Conservation (phyloP, 1,139 yeast genomes). For the Arxiozyma heterogenica region DNA sequence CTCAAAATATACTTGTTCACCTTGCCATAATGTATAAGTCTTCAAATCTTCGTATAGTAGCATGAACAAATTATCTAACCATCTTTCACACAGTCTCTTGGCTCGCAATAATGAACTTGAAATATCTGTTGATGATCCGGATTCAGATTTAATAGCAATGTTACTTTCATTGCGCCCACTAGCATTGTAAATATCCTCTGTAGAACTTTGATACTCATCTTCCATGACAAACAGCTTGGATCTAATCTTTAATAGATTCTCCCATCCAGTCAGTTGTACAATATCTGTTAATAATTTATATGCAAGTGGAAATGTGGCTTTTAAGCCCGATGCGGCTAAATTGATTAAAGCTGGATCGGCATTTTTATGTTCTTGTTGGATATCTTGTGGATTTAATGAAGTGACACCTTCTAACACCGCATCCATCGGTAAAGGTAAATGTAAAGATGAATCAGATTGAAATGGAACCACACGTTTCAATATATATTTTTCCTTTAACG, state of each 20-base stretch:
- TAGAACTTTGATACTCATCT: slow-evolving; percentile 53
- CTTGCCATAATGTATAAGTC: slow-evolving; percentile 91
- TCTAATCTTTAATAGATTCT: slow-evolving; percentile 66
- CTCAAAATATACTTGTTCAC: slow-evolving; percentile 77
- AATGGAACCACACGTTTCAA: slow-evolving; percentile 34
- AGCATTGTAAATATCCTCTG: slow-evolving; percentile 33
- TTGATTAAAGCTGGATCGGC: slow-evolving; percentile 67
- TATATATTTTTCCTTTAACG: slow-evolving; percentile 69
- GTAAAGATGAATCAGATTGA: slow-evolving; percentile 34
- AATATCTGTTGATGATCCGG: slow-evolving; percentile 31
- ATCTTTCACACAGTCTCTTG: slow-evolving; percentile 89
- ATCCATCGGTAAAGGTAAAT: slow-evolving; percentile 79
- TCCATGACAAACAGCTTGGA: slow-evolving; percentile 96
- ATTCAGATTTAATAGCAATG: slow-evolving; percentile 30
- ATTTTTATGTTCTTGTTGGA: slow-evolving; percentile 44
- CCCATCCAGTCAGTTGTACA: slow-evolving; percentile 85
- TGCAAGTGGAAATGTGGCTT: slow-evolving; percentile 78
- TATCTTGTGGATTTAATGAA: slow-evolving; percentile 43
- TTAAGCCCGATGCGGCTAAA: slow-evolving; percentile 75
- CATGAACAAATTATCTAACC: slow-evolving; percentile 93
- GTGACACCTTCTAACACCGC: slow-evolving; percentile 55
- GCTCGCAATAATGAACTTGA: slow-evolving; percentile 16
- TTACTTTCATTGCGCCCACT: not conserved
- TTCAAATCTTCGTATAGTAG: slow-evolving; percentile 84
- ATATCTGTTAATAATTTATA: slow-evolving; percentile 74